A percentile compares a stretch with the other conserved stretches of the same genome.
Evolutionary conservation across 768 basidiomycete genomes (phyloP).

Genomic region (Mycena leptocephala): DNA sequence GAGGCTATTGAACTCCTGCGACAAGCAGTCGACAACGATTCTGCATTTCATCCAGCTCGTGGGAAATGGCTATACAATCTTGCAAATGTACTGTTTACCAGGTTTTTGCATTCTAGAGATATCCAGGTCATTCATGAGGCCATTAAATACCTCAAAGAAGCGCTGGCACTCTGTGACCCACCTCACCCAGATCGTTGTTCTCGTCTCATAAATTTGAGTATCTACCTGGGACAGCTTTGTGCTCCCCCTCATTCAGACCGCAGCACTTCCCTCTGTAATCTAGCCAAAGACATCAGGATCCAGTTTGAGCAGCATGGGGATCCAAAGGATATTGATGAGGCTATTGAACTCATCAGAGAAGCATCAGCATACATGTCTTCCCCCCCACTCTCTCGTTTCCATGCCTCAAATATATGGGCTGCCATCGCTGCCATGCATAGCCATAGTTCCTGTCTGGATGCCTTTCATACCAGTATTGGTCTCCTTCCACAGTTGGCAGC

Average conservation of each 20-base stretch:
- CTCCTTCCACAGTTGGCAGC: conserved; percentile 21
- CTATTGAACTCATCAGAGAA: neutral
- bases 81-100: no score
- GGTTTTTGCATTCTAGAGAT: no score
- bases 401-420: neutral
- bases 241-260: conserved; percentile 20
- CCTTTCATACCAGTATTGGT: neutral
- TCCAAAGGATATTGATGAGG: conserved; percentile 41
- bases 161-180: no score
- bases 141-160: no score
- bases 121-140: no score
- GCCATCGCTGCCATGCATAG: neutral
- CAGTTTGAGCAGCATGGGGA: conserved; percentile 45
- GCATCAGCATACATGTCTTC: neutral
- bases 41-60: no score
- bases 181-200: no score
- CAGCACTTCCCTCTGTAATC: conserved; percentile 22
- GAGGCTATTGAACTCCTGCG: no score
- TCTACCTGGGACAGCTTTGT: conserved; percentile 12
- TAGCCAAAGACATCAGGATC: conserved; percentile 32
- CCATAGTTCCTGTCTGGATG: conserved; percentile 9
- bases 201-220: no score
- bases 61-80: no score
- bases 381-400: neutral
- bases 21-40: no score